Base-by-base conservation (phyloP, 2,329 filamentous ascomycete genomes). In the Dendryphion nanum region DNA sequence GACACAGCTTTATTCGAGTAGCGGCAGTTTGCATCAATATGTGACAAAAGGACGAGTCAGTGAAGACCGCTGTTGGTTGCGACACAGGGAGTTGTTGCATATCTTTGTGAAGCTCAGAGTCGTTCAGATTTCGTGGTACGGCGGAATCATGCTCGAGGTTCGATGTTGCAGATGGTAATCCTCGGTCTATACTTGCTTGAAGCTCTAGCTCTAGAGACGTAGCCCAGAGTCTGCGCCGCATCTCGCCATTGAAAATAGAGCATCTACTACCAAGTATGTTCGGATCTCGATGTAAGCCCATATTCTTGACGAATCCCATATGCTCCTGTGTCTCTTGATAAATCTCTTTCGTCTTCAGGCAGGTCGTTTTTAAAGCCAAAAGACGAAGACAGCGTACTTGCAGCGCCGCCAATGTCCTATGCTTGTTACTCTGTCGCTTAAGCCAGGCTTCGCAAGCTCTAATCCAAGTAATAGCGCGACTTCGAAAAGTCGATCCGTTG, bases 141-240 rank as follows among this genome's bases (percentile, higher is more conserved):
- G 61, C 55, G 14, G 68, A 70, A 44, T 79, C 75, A 41, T 71
- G 74, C 14, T 75, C 69, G 6, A 63, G 40, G 13, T 47, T 50
- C 38, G 56, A 60, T 0, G 61, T 47, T 1, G 56, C 44, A 2
- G 67, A 60, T 0, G 74, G 64, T 67, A 77, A 76, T 48, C 51
- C 51, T 19, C 73, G 68, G 43, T 79, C 75, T 13, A 79, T 62
- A 1, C 74, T 71, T 2, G 73, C 67, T 48, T 79, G 75, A 2
- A 78, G 51, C 38, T 79, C 76, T 30, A 79, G 55, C 46, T 79
- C 76, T 4, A 76, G 52, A 5, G 77, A 72, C 0, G 76, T 77
- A 3, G 67, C 68, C 77, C 77, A 81, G 3, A 81, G 61, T 35
- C 77, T 68, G 24, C 75, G 66, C 26, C 77, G 67, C 66, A 76